Evolutionary conservation across 345 rosid genomes (phyloP).

Genomic region (Lepidium africanum): DNA sequence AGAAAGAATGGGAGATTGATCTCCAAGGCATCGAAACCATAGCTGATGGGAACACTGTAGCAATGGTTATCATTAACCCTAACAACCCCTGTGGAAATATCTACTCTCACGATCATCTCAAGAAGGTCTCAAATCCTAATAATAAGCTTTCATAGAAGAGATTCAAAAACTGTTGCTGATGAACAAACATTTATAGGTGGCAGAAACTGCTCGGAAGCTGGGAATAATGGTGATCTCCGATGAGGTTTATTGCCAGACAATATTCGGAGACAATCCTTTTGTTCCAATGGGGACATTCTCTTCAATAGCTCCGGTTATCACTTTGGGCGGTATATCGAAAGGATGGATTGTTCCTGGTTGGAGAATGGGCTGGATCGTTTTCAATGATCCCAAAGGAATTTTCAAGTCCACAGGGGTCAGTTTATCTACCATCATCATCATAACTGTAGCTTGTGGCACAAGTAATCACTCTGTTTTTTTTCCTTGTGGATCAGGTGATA

Average conservation of each 20-base stretch:
- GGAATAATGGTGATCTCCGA: constrained; percentile 66
- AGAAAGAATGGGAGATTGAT: constrained; percentile 64
- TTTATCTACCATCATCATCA: background rate
- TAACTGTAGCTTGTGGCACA: background rate
- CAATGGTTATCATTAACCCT: constrained; percentile 58
- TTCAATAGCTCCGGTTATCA: constrained; percentile 49
- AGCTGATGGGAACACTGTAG: constrained; percentile 57
- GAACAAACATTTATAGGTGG: constrained; percentile 28
- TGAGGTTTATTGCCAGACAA: constrained; percentile 53
- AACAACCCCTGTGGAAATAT: constrained; percentile 66
- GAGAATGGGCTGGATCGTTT: constrained; percentile 68
- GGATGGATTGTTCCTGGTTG: constrained; percentile 83
- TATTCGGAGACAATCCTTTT: constrained; percentile 46
- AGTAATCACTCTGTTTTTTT: constrained; percentile 4
- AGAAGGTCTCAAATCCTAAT: constrained; percentile 26
- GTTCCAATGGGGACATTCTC: constrained; percentile 67
- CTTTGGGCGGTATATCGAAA: constrained; percentile 64
- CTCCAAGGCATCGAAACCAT: constrained; percentile 47
- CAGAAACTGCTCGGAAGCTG: constrained; percentile 53
- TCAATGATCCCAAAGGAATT: constrained; percentile 49
- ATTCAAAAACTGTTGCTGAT: background rate
- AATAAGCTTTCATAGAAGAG: background rate
- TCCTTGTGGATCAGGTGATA: constrained; percentile 26
- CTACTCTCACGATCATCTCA: constrained; percentile 47
- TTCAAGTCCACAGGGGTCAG: constrained; percentile 45